Evolutionary conservation across 257 asterid species (phyloP), one percentile per base, ranked within the genome.

Genomic region (Penstemon eatonii): DNA sequence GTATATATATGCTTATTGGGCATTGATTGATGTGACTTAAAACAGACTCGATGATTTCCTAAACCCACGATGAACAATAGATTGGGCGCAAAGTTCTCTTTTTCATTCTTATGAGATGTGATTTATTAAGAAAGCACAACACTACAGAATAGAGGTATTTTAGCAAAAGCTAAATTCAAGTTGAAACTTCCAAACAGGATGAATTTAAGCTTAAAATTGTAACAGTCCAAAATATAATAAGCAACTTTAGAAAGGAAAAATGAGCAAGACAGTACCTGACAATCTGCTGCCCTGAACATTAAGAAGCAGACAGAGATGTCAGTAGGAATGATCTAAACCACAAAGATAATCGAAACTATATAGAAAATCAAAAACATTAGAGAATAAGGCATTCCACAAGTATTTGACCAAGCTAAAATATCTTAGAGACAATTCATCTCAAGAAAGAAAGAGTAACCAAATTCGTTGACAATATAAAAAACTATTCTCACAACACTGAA

Each of bases 281-380:
- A 85, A 81, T 87, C 96, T 10, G 93, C 95, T 13, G 95, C 95
- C 91, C 95, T 90, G 93, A 63, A 77, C 67, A 68, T 71, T 53
- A 85, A 68, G 73, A 80, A 60, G 64, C 69, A 85, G 67, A 73
- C 56, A 65, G 41, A 39, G 44, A 40, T 67, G 66, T 80, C 74
- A 82, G 75, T 71, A 69, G 44, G 69, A 39, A 46, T 54, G 37
- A 66, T 55, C 44, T 33, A 75, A 69, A 63, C 52, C 43, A 50
- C 39, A 57, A 52, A 13, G 25, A 61, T 40, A 46, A 63, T 49
- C 12, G 52, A 52, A 25, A 25, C 33, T 25, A 25, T 25, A 25
- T 25, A 25, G 33, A 25, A 68, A 5, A 37, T 3, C 4, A 63
- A 38, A 60, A 67, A 60, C 12, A 49, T 33, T 55, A 25, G 33